Base-by-base conservation (phyloP, 306 rosid genomes). In the Arachis stenosperma region DNA sequence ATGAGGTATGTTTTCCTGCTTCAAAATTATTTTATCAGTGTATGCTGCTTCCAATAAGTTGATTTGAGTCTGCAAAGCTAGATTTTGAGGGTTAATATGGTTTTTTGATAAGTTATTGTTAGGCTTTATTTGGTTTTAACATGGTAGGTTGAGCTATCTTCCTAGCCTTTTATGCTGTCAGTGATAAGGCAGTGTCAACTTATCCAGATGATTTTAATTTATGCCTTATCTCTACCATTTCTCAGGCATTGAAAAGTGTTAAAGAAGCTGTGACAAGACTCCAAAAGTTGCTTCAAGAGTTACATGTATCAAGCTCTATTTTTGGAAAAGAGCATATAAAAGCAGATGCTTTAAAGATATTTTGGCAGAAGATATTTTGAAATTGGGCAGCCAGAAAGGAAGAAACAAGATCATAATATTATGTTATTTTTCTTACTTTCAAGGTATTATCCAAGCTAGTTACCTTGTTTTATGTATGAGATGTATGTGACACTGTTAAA, bases 311-410 rank as follows among this genome's bases (percentile, higher is more conserved):
- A 68, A 91, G 86, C 76, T 78, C 96, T 15, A 82, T 81, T 80
- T 83, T 93, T 65, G 98, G 97, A 75, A 95, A 88, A 84, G 97
- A 95, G 88, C 92, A 95, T 80, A 75, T 95, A 75, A 84, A 95
- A 87, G 99, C 97, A 54, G 98, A 17, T 17, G 17, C 0, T 17
- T 17, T 17, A 17, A 17, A 17, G 17, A 17, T 17, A 17, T 17
- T 17, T 17, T 17, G 17, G 17, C 17, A 0, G 17, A 17, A 17
- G 17, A 17, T 17, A 17, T 17, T 17, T 17, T 17, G 17, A 17
- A 17, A 17, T 17, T 17, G 17, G 17, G 17, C 17, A 0, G 17
- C 17, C 17, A 17, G 17, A 17, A 17, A 17, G 17, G 17, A 17
- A 17, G 17, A 17, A 17, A 17, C 17, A 17, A 17, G 17, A 17